Base-by-base conservation (phyloP, 192 early-diverging fungal species). In the Coemansia sp. region DNA sequence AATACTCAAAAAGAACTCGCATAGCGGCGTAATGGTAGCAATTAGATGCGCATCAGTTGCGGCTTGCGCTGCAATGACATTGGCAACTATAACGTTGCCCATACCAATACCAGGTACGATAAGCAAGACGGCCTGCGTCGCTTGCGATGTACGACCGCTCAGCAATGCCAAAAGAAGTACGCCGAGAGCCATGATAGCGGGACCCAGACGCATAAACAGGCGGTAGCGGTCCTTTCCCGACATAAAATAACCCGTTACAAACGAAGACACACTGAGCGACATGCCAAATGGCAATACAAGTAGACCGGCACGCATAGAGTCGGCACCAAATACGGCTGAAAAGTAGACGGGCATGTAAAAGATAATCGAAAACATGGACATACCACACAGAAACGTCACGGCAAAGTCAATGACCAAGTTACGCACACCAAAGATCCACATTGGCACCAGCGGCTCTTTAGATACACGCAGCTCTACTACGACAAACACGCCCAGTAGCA, bases 271-370 rank as follows among this genome's bases (percentile, higher is more conserved):
- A 39, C 93, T 91, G 5, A 91, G 77, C 45, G 87, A 83, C 45
- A 93, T 61, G 51, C 94, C 88, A 36, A 94, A 76, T 0, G 95
- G 93, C 56, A 98, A 71, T 20, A 89, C 76, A 42, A 90, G 82
- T n/a, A 98, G 61, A n/a, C 94, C 95, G 15, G 92, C 87, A 8
- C 76, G 38, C 34, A 91, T 93, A 1, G 95, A 89, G 39, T 87
- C 80, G 42, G 86, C 84, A 32, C 91, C 90, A 64, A 86, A 84
- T 8, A 93, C 91, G 36, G 94, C 83, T 58, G 89, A 88, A 73
- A 88, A 93, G 34, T 86, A 90, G 9, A 91, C 68, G 19, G 91
- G 90, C 65, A 88, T 71, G 67, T 86, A 91, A 39, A 88, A 92
- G 22, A 86, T 69, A 9, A 74, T 68, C n/a, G 78, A 64, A 17